These are phyloP conservation scores for Neodidymelliopsis sp. DNA, from an alignment of 2,329 filamentous ascomycete species.

Conservation along the genomic window DNA sequence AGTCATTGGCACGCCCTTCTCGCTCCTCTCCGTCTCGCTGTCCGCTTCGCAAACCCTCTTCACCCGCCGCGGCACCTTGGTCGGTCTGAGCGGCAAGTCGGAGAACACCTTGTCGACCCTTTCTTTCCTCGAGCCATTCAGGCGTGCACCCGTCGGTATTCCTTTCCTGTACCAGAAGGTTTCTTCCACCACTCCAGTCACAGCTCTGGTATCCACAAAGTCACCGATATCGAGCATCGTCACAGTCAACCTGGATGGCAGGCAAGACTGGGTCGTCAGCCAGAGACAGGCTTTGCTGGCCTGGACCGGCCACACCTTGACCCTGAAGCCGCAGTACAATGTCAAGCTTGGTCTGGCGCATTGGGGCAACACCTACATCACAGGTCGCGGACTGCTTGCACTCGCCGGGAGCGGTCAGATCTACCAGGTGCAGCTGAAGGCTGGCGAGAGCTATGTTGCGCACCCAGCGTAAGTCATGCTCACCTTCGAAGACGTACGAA, in stretches of 20 bases:
- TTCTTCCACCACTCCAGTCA: slow-evolving; percentile 85
- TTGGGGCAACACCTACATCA: slow-evolving; percentile 90
- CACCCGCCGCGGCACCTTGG: slow-evolving; percentile 88
- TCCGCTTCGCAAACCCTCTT: slow-evolving; percentile 94
- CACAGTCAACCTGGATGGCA: slow-evolving; percentile 88
- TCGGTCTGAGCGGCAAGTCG: slow-evolving; percentile 86
- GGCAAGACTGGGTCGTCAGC: slow-evolving; percentile 92
- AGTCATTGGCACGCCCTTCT: slow-evolving; percentile 89
- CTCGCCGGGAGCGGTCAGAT: slow-evolving; percentile 87
- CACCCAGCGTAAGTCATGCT: slow-evolving; percentile 66
- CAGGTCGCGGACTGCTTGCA: slow-evolving; percentile 85
- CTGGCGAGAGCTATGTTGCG: slow-evolving; percentile 88
- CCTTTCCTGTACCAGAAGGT: slow-evolving; percentile 94
- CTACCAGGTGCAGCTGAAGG: slow-evolving; percentile 81
- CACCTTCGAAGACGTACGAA: not conserved
- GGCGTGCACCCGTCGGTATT: slow-evolving; percentile 80
- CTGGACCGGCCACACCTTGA: slow-evolving; percentile 91
- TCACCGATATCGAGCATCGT: slow-evolving; percentile 86
- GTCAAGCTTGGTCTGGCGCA: slow-evolving; percentile 78
- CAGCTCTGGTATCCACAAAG: slow-evolving; percentile 86
- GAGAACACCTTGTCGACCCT: slow-evolving; percentile 93
- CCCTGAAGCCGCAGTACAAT: slow-evolving; percentile 77
- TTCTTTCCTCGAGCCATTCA: slow-evolving; percentile 83
- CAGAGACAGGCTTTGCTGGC: slow-evolving; percentile 90
- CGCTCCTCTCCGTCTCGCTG: slow-evolving; percentile 89